Evolutionary conservation across 2,329 filamentous ascomycete genomes (phyloP).

Genomic region (Zymoseptoria tritici): DNA sequence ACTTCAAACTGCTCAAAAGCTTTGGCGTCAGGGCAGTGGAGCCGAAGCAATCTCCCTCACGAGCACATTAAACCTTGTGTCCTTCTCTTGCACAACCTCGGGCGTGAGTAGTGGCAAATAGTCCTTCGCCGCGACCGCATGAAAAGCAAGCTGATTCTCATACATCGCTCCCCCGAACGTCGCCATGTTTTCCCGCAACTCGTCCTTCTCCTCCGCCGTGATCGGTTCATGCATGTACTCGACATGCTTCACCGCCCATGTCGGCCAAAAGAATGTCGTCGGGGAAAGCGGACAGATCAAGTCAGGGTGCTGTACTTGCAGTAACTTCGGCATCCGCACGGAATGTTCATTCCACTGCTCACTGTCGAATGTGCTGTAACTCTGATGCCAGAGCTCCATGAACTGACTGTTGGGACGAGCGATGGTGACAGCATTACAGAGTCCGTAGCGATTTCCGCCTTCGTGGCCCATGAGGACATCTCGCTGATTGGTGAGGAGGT

Average conservation of each 20-base stretch:
- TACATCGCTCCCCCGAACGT: constrained; percentile 9
- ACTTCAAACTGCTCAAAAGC: background rate
- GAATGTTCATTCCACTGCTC: constrained; percentile 12
- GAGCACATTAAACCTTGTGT: background rate
- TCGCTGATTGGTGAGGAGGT: constrained; percentile 4
- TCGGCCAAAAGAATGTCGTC: constrained; percentile 12
- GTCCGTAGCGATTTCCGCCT: constrained; percentile 13
- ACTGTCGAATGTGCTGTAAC: constrained; percentile 6
- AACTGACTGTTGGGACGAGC: constrained; percentile 8
- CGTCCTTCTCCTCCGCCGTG: background rate
- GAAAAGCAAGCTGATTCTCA: constrained; percentile 9
- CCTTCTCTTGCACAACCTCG: background rate
- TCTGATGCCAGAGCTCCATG: constrained; percentile 9
- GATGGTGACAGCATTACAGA: constrained; percentile 14
- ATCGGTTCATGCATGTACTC: constrained; percentile 9
- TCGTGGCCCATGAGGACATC: constrained; percentile 13
- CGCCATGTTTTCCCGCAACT: constrained; percentile 2
- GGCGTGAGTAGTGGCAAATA: background rate
- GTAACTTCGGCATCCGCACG: constrained; percentile 4
- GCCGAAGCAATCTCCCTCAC: background rate
- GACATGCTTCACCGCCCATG: constrained; percentile 6
- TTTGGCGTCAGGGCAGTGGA: background rate
- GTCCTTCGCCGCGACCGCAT: background rate
- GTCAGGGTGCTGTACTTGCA: constrained; percentile 5
- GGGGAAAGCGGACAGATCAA: constrained; percentile 11